A percentile compares a stretch with the other conserved stretches of the same genome.
phyloP scores from a whole-genome alignment of 495 filamentous ascomycete species.

The Staphylotrichum tortipilum region DNA sequence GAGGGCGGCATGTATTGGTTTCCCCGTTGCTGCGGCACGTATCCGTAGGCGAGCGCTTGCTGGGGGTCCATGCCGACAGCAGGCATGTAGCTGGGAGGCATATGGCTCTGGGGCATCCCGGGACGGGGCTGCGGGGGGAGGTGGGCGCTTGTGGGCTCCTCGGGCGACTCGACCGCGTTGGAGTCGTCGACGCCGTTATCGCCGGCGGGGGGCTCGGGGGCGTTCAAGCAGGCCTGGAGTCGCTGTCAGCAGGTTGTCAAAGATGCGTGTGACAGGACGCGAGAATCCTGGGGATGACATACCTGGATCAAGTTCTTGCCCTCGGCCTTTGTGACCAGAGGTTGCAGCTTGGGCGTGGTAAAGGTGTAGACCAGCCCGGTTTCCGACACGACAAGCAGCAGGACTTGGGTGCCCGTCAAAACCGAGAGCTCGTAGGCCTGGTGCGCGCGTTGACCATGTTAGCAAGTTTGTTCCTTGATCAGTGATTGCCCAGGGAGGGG shows the following conservation, averaged over 20 bases:
- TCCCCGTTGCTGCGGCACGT: constrained; percentile 45
- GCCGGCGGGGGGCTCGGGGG: constrained; percentile 81
- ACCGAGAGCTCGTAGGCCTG: constrained; percentile 98
- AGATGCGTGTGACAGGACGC: neutral
- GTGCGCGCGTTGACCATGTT: constrained; percentile 17
- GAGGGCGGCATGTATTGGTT: constrained; percentile 47
- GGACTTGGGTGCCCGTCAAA: constrained; percentile 94
- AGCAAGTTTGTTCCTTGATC: constrained; percentile 14
- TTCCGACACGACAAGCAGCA: constrained; percentile 95
- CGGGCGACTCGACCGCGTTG: constrained; percentile 54
- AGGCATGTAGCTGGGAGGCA: constrained; percentile 43
- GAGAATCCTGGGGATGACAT: constrained; percentile 29
- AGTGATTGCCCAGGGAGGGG: no score
- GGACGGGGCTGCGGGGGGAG: constrained; percentile 47
- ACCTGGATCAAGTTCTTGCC: constrained; percentile 99
- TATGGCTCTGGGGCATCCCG: constrained; percentile 43
- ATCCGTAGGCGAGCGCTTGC: constrained; percentile 54
- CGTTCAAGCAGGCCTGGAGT: constrained; percentile 81
- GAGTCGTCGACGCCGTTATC: constrained; percentile 83
- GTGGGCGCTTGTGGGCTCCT: constrained; percentile 51
- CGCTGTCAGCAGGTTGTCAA: neutral
- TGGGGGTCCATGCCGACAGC: constrained; percentile 48
- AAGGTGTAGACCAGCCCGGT: constrained; percentile 99
- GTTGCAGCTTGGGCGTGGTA: constrained; percentile 97
- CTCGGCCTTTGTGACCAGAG: constrained; percentile 96